These are phyloP conservation scores for Leccinum disarticulatum DNA, from an alignment of 768 basidiomycete species.

Conservation along the genomic window DNA sequence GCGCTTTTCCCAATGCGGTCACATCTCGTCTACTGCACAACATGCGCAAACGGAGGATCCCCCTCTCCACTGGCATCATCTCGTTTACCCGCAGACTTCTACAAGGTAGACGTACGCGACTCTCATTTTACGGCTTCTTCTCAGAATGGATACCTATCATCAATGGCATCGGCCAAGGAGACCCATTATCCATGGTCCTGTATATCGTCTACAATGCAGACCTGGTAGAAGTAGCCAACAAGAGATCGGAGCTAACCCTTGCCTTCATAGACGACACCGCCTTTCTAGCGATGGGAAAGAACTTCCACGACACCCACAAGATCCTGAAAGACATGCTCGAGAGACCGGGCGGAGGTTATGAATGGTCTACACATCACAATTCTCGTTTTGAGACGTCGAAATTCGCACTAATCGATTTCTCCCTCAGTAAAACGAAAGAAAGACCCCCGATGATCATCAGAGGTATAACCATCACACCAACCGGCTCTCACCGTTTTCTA, in stretches of 20 bases:
- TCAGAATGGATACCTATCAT: conserved; percentile 16
- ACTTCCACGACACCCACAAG: conserved; percentile 21
- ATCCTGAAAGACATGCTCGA: conserved; percentile 30
- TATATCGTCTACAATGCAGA: conserved; percentile 35
- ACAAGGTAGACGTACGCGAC: neutral
- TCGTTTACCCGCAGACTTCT: conserved; percentile 12
- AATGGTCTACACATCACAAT: conserved; percentile 18
- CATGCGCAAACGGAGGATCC: conserved; percentile 2
- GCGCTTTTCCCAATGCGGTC: conserved; percentile 1
- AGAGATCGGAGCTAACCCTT: conserved; percentile 14
- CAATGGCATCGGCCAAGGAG: conserved; percentile 30
- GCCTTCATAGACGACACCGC: conserved; percentile 35
- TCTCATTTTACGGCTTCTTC: conserved; percentile 23
- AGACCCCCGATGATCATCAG: neutral
- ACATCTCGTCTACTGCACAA: conserved; percentile 1
- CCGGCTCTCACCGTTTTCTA: neutral
- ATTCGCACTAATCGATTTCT: conserved; percentile 21
- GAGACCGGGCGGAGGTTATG: conserved; percentile 3
- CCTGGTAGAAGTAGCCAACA: conserved; percentile 7
- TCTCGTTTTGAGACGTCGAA: conserved; percentile 12
- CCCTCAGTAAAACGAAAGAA: neutral
- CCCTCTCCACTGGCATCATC: neutral
- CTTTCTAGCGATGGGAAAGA: conserved; percentile 24
- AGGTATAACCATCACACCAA: neutral
- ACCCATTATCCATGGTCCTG: conserved; percentile 11